Conservation (phyloP, 78 protist genomes). For the Emiliania huxleyi region DNA sequence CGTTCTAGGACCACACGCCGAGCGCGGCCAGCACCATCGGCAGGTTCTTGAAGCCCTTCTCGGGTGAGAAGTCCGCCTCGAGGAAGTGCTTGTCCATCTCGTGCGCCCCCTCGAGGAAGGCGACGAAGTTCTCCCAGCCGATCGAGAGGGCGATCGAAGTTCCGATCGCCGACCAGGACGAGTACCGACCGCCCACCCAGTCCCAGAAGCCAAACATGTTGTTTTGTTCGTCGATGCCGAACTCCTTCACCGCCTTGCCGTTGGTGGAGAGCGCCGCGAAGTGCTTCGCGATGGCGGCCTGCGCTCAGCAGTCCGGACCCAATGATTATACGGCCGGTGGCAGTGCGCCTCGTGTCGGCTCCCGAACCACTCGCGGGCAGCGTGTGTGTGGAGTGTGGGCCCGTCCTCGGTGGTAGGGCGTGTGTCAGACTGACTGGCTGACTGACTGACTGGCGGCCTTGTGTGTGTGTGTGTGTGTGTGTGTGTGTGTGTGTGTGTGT, state of each 20-base stretch:
- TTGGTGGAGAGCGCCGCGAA: slow-evolving; percentile 96
- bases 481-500: too few relatives aligned
- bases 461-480: too few relatives aligned
- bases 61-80: slow-evolving; percentile 48
- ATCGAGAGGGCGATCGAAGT: slow-evolving; percentile 78
- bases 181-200: slow-evolving; percentile 96
- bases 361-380: too few relatives aligned
- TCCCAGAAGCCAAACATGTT: slow-evolving; percentile 98
- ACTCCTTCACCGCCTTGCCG: slow-evolving; percentile 66
- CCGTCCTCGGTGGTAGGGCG: too few relatives aligned
- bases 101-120: slow-evolving; percentile 89
- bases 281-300: slow-evolving; percentile 90
- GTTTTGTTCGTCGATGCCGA: slow-evolving; percentile 87
- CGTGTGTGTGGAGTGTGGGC: too few relatives aligned
- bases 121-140: slow-evolving; percentile 82
- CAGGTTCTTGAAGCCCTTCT: slow-evolving; percentile 70
- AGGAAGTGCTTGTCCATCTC: slow-evolving; percentile 94
- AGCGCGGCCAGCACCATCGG: slow-evolving; percentile 68
- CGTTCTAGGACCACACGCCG: slow-evolving; percentile 78
- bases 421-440: too few relatives aligned
- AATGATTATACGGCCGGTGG: too few relatives aligned
- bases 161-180: slow-evolving; percentile 95
- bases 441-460: too few relatives aligned
- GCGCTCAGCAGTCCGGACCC: too few relatives aligned
- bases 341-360: too few relatives aligned